Base-by-base conservation (phyloP, 177 flowering plant species). In the Vitis hybrid region DNA sequence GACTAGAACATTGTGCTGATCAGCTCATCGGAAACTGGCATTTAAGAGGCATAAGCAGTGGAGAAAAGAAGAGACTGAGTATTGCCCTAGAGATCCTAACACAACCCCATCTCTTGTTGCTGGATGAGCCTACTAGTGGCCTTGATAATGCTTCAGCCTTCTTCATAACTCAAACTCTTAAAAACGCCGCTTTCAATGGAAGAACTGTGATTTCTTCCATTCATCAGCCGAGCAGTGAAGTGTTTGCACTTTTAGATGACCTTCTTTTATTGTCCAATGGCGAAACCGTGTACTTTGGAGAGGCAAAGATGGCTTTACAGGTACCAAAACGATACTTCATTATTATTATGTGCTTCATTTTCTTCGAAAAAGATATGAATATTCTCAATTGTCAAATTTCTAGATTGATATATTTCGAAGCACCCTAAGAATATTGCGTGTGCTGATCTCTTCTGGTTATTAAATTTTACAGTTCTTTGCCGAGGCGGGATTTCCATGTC, bases 21-120 rank as follows among this genome's bases (percentile, higher is more conserved):
- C 62, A 19, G 4, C 26, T 20, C 10, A 71, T 74, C 10, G 75
- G 26, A 22, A 74, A 71, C 56, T 74, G 78, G 75, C 70, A 22
- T 29, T 70, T 67, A 3, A 67, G 67, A 60, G 26, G 74, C 77
- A 15, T 31, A 74, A 72, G 26, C 51, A 72, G 80, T 45, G 78
- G 80, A 2, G 75, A 78, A 51, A 78, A 74, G 78, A 74, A 71
- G 51, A 62, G 80, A 57, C 66, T 78, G 1, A 74, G 78, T 64
- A 78, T 78, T 29, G 73, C 75, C 45, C 69, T 74, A 14, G 80
- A 70, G 60, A 66, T 78, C 19, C 19, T 78, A 18, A 61, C 60
- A 0, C 60, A 61, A 1, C 78, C 76, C 0, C 18, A 65, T 13
- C 63, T 72, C 22, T 33, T 75, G 9, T 69, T 78, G 61, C 76